phyloP scores from a whole-genome alignment of 2,329 filamentous ascomycete species.

The Eurotiales sp. region DNA sequence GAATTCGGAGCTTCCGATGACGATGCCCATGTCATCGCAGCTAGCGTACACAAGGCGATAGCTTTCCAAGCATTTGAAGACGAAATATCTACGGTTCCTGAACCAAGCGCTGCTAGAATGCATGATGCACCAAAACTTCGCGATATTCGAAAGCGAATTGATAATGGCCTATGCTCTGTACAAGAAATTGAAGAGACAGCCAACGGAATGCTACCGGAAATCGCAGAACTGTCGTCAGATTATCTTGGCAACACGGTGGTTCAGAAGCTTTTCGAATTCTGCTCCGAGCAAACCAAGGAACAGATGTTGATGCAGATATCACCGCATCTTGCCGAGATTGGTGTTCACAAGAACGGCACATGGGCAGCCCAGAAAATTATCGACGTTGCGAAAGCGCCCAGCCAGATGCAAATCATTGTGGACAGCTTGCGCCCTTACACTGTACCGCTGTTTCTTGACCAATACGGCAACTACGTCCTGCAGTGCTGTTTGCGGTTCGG shows the following conservation, averaged over 20 bases:
- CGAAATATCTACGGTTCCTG: constrained; percentile 84
- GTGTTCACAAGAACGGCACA: constrained; percentile 97
- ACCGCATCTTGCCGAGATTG: constrained; percentile 91
- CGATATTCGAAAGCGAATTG: constrained; percentile 95
- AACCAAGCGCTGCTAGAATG: constrained; percentile 81
- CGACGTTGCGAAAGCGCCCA: constrained; percentile 81
- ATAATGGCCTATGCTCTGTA: constrained; percentile 83
- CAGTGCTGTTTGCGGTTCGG: constrained; percentile 95
- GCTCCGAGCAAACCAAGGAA: constrained; percentile 84
- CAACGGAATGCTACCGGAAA: constrained; percentile 90
- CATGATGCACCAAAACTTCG: constrained; percentile 92
- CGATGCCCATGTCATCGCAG: constrained; percentile 68
- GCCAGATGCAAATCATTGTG: constrained; percentile 80
- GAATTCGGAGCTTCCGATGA: constrained; percentile 84
- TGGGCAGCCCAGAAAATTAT: constrained; percentile 99
- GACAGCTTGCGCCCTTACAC: constrained; percentile 81
- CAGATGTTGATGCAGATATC: constrained; percentile 85
- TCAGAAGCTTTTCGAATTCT: constrained; percentile 96
- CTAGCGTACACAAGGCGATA: constrained; percentile 72
- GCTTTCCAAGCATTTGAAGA: constrained; percentile 67
- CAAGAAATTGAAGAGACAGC: constrained; percentile 91
- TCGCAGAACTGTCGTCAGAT: constrained; percentile 90
- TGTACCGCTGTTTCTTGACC: constrained; percentile 88
- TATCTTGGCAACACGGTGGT: constrained; percentile 99
- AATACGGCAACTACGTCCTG: constrained; percentile 97